phyloP scores from a whole-genome alignment of 768 basidiomycete species.

The Hericium alpestre region DNA sequence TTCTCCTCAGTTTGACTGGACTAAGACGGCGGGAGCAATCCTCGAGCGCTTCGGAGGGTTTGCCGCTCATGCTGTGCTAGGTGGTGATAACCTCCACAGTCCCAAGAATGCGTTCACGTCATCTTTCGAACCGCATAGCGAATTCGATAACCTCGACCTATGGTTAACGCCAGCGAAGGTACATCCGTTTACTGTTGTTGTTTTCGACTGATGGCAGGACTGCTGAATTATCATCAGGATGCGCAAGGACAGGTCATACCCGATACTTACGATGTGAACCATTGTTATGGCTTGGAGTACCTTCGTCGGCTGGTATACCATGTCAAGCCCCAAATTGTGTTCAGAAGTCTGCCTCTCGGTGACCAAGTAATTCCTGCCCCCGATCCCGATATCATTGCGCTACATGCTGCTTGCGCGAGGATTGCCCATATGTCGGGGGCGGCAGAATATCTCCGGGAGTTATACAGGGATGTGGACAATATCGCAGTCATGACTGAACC shows the following conservation, averaged over 20 bases:
- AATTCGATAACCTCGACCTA: slow-evolving; percentile 2
- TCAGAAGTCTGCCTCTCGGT: not conserved
- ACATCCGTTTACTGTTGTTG: not conserved
- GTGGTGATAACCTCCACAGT: slow-evolving; percentile 2
- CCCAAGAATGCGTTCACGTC: slow-evolving; percentile 5
- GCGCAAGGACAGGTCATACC: not conserved
- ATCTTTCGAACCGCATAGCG: not conserved
- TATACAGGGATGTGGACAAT: slow-evolving; percentile 3
- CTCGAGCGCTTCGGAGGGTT: slow-evolving; percentile 1
- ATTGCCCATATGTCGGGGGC: slow-evolving; percentile 7
- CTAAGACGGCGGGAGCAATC: slow-evolving; percentile 1
- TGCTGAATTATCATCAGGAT: not conserved
- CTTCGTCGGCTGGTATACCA: not conserved
- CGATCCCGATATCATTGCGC: not conserved
- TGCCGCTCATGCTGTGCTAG: slow-evolving; percentile 1
- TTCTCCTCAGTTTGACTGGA: not conserved
- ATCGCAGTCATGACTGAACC: slow-evolving; percentile 5
- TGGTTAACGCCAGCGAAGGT: slow-evolving; percentile 4
- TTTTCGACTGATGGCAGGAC: not conserved
- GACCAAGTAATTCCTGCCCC: slow-evolving; percentile 1
- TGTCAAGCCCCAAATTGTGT: not conserved
- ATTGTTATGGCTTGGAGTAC: not conserved
- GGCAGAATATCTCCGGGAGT: slow-evolving; percentile 3
- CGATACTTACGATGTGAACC: not conserved
- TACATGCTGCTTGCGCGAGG: slow-evolving; percentile 8